phyloP scores from a whole-genome alignment of 352 stramenopile genomes.

The Elongisporangium anandrum region DNA sequence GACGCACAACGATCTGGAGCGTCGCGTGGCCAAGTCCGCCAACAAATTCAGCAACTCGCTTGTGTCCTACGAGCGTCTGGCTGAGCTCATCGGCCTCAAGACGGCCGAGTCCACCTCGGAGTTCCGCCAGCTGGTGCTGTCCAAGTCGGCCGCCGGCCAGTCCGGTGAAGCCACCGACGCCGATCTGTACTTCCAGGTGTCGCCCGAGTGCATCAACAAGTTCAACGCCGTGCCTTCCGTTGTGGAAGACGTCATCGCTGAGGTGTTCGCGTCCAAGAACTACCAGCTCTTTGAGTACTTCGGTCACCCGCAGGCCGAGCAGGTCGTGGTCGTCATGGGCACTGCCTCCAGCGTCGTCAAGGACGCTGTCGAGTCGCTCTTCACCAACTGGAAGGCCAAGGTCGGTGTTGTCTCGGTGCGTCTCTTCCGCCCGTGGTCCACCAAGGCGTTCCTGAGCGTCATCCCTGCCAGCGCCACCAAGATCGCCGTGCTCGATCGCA shows the following conservation, averaged over 20 bases:
- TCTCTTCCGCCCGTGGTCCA: slow-evolving; percentile 89
- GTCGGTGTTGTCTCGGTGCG: slow-evolving; percentile 87
- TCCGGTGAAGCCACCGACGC: slow-evolving; percentile 52
- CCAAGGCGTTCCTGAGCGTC: slow-evolving; percentile 65
- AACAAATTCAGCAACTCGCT: slow-evolving; percentile 64
- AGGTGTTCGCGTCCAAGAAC: slow-evolving; percentile 74
- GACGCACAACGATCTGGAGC: slow-evolving; percentile 78
- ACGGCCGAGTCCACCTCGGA: slow-evolving; percentile 33
- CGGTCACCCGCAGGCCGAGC: slow-evolving; percentile 74
- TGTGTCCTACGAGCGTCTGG: slow-evolving; percentile 64
- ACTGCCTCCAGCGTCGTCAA: slow-evolving; percentile 86
- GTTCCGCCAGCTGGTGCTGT: slow-evolving; percentile 64
- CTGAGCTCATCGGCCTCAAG: slow-evolving; percentile 60
- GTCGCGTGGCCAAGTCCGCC: slow-evolving; percentile 25
- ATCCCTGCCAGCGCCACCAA: slow-evolving; percentile 73
- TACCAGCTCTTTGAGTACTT: slow-evolving; percentile 92
- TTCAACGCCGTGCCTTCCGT: slow-evolving; percentile 63
- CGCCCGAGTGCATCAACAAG: slow-evolving; percentile 79
- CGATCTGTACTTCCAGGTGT: slow-evolving; percentile 92
- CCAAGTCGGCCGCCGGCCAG: slow-evolving; percentile 41
- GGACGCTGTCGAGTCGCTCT: slow-evolving; percentile 82
- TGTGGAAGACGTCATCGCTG: slow-evolving; percentile 75
- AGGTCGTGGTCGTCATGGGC: slow-evolving; percentile 90
- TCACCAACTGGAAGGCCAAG: slow-evolving; percentile 81
- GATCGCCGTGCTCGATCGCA: slow-evolving; percentile 89